Evolutionary conservation across 345 rosid genomes (phyloP).

Genomic region (Murraya paniculata): DNA sequence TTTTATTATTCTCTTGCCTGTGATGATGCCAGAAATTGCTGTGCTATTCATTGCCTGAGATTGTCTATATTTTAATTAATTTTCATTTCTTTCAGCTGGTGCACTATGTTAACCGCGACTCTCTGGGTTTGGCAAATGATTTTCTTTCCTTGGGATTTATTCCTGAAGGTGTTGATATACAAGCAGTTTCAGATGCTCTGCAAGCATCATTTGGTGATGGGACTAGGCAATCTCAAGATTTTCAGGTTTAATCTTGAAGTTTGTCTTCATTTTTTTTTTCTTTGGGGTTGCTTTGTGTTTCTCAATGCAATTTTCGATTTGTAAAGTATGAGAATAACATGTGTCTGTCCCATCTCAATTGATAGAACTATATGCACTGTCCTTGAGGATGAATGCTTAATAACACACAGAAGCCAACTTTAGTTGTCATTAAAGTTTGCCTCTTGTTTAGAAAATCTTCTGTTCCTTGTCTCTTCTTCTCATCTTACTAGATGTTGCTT

Average conservation of each 20-base stretch:
- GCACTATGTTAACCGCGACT: slow-evolving; percentile 98
- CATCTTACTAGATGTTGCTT: background rate
- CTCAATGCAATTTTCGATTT: background rate
- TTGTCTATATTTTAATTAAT: slow-evolving; percentile 29
- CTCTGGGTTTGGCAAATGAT: slow-evolving; percentile 97
- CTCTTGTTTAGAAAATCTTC: background rate
- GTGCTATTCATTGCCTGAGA: slow-evolving; percentile 17
- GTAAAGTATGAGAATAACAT: background rate
- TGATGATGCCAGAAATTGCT: slow-evolving; percentile 12
- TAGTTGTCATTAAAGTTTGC: background rate
- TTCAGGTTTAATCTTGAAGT: slow-evolving; percentile 60
- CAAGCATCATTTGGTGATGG: slow-evolving; percentile 72
- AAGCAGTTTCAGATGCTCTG: slow-evolving; percentile 76
- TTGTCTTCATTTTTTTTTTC: background rate
- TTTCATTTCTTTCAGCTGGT: slow-evolving; percentile 74
- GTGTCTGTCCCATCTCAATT: background rate
- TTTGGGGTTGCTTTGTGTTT: background rate
- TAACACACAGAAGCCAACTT: background rate
- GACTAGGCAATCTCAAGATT: slow-evolving; percentile 75
- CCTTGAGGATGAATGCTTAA: background rate
- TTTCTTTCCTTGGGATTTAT: slow-evolving; percentile 98
- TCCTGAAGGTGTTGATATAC: slow-evolving; percentile 85
- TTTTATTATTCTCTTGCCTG: background rate
- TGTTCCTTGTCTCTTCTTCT: background rate
- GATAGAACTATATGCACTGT: background rate